Conservation (phyloP, 2,329 filamentous ascomycete genomes). For the Aureobasidium uvarum region DNA sequence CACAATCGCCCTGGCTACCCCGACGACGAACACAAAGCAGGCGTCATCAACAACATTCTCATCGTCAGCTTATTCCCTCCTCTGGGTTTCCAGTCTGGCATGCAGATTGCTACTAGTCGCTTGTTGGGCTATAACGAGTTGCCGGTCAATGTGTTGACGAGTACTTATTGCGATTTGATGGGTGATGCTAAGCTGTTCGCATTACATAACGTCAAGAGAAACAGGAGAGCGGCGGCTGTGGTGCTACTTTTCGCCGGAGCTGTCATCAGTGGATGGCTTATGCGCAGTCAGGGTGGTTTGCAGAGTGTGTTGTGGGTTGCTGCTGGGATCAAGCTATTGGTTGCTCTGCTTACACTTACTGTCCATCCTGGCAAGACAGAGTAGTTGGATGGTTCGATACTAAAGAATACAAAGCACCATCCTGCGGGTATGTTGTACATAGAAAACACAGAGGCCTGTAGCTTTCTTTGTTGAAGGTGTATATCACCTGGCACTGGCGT, state of each 20-base stretch:
- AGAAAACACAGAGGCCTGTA: no score
- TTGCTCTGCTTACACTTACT: slow-evolving; percentile 38
- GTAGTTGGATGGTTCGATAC: neutral
- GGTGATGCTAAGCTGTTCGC: slow-evolving; percentile 52
- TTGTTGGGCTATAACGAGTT: slow-evolving; percentile 54
- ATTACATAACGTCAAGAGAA: slow-evolving; percentile 51
- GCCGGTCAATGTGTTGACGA: slow-evolving; percentile 57
- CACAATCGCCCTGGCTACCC: slow-evolving; percentile 42
- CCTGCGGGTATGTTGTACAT: no score
- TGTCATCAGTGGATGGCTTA: slow-evolving; percentile 52
- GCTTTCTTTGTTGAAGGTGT: neutral
- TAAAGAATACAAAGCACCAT: neutral
- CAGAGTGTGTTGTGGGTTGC: slow-evolving; percentile 48
- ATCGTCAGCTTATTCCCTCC: slow-evolving; percentile 47
- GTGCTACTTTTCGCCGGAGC: slow-evolving; percentile 50
- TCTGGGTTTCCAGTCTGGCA: slow-evolving; percentile 55
- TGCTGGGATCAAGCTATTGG: slow-evolving; percentile 47
- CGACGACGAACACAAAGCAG: slow-evolving; percentile 32
- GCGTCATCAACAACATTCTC: slow-evolving; percentile 42
- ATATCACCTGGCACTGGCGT: neutral
- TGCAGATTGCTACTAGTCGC: slow-evolving; percentile 54
- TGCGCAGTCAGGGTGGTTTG: slow-evolving; percentile 45
- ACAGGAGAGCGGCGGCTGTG: slow-evolving; percentile 49
- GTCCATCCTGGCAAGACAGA: slow-evolving; percentile 19
- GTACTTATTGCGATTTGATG: slow-evolving; percentile 54